Evolutionary conservation across 1,284 basidiomycete genomes (phyloP).

Genomic region (Marasmius fiardii): DNA sequence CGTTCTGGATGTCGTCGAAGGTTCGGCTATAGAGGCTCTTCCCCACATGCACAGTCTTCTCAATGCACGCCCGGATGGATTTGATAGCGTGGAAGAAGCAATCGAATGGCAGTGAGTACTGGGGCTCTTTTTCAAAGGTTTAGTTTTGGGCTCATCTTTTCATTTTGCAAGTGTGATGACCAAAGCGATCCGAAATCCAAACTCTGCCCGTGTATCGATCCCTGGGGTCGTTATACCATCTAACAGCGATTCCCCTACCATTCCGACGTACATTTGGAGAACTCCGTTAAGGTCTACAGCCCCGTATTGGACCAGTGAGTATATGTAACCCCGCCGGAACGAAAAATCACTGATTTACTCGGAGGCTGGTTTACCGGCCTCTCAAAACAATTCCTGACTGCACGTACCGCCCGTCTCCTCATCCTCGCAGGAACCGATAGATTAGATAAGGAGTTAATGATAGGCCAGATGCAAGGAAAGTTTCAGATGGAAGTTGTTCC

Average conservation of each 20-base stretch:
- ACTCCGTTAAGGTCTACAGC: conserved; percentile 84
- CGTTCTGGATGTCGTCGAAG: conserved; percentile 96
- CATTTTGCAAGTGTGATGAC: conserved; percentile 56
- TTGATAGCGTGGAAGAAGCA: conserved; percentile 79
- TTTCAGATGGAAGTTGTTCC: conserved; percentile 91
- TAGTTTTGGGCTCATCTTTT: background rate
- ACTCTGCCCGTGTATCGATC: conserved; percentile 83
- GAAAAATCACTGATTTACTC: background rate
- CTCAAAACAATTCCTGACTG: conserved; percentile 73
- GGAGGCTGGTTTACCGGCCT: conserved; percentile 90
- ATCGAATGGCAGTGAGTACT: conserved; percentile 92
- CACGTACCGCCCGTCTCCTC: conserved; percentile 80
- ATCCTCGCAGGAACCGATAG: conserved; percentile 92
- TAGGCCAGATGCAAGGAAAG: conserved; percentile 98
- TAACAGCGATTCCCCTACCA: conserved; percentile 33
- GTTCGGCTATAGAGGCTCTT: conserved; percentile 93
- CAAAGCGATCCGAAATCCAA: conserved; percentile 74
- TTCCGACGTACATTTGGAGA: conserved; percentile 66
- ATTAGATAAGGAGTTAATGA: conserved; percentile 92
- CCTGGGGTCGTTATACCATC: conserved; percentile 68
- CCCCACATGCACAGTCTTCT: conserved; percentile 89
- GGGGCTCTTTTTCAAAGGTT: conserved; percentile 3
- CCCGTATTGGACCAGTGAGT: conserved; percentile 84
- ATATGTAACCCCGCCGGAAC: conserved; percentile 3
- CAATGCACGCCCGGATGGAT: conserved; percentile 82